Percentiles rank a stretch among this genome's conserved stretches.
Conservation (phyloP, 371 early-diverging fungal species). For the Mortierella sp. region DNA sequence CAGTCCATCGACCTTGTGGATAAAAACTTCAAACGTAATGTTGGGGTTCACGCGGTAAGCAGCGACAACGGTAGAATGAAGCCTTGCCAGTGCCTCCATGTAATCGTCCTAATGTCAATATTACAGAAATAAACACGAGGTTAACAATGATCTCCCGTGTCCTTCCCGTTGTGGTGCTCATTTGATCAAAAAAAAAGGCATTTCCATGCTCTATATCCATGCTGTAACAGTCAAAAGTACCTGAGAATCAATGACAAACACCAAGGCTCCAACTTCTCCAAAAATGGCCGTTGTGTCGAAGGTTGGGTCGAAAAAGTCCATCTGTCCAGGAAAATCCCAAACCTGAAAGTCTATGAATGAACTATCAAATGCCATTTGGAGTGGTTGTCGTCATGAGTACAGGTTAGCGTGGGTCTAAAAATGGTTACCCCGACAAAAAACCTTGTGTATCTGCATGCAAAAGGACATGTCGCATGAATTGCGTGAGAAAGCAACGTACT, state of each 20-base stretch:
- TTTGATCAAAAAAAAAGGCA: background rate
- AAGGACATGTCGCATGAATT: background rate
- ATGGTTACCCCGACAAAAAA: constrained; percentile 1
- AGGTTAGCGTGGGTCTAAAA: background rate
- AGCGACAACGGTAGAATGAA: constrained; percentile 81
- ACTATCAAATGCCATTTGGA: constrained; percentile 57
- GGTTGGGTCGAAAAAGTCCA: constrained; percentile 85
- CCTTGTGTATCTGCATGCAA: background rate
- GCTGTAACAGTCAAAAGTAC: constrained; percentile 52
- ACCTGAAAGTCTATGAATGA: constrained; percentile 92
- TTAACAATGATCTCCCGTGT: background rate
- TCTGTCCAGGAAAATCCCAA: constrained; percentile 96
- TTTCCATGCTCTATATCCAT: background rate
- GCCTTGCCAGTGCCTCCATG: constrained; percentile 80
- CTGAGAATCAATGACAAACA: constrained; percentile 96
- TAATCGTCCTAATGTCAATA: constrained; percentile 81
- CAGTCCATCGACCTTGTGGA: constrained; percentile 97
- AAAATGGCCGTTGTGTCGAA: constrained; percentile 83
- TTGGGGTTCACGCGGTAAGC: constrained; percentile 86
- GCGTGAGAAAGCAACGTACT: constrained; percentile 63
- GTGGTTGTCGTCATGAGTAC: background rate
- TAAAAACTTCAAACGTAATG: constrained; percentile 92
- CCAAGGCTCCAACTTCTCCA: constrained; percentile 83
- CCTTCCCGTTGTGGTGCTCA: background rate
- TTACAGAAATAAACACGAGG: constrained; percentile 1